Evolutionary conservation across 2,329 filamentous ascomycete genomes (phyloP).

Genomic region (Trichoderma pleuroti): DNA sequence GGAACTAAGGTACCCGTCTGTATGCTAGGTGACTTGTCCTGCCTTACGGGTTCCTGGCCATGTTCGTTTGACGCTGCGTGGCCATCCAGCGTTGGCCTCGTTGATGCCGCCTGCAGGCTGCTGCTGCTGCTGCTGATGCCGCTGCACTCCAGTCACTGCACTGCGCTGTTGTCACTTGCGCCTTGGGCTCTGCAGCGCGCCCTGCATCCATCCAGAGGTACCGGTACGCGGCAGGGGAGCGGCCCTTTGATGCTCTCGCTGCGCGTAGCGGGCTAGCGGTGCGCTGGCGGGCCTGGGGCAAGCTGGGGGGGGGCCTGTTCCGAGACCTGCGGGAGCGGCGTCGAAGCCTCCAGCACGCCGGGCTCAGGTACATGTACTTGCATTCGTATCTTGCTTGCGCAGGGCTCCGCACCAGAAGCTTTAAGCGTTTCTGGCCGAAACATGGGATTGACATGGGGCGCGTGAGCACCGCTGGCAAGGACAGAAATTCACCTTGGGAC

Average conservation of each 20-base stretch:
- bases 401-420: slow-evolving; percentile 1
- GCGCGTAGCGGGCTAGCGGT: neutral
- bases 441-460: neutral
- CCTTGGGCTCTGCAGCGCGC: slow-evolving; percentile 11
- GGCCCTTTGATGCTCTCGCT: neutral
- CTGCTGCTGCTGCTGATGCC: slow-evolving; percentile 3
- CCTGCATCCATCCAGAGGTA: neutral
- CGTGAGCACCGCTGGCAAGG: neutral
- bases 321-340: neutral
- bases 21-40: neutral
- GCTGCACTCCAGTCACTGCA: slow-evolving; percentile 10
- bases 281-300: neutral
- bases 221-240: neutral
- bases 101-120: neutral
- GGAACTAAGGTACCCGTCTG: neutral
- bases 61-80: neutral
- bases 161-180: slow-evolving; percentile 3
- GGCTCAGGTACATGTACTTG: neutral
- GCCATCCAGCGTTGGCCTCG: neutral
- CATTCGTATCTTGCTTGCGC: neutral
- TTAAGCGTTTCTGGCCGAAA: neutral
- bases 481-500: neutral
- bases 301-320: neutral
- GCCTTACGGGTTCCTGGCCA: neutral
- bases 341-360: neutral